These are phyloP conservation scores for Spizellomyces sp. DNA, from an alignment of 192 early-diverging fungal genomes.

Conservation along the genomic window DNA sequence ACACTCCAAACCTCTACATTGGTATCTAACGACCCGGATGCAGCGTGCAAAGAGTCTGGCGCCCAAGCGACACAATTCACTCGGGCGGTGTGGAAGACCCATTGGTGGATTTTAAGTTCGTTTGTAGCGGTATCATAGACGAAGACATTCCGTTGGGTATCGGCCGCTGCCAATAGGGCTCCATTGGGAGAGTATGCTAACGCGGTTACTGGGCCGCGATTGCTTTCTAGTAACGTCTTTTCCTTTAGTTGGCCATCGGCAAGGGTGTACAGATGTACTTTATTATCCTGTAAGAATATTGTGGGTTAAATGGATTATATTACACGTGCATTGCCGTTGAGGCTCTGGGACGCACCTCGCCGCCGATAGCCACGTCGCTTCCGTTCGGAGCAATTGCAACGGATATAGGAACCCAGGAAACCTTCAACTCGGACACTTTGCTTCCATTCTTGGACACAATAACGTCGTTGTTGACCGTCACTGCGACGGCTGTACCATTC, in stretches of 20 bases:
- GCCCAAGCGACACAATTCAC: slow-evolving; percentile 83
- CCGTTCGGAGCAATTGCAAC: slow-evolving; percentile 59
- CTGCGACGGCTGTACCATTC: slow-evolving; percentile 54
- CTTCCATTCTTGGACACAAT: slow-evolving; percentile 52
- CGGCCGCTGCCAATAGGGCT: slow-evolving; percentile 75
- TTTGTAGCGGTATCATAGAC: slow-evolving; percentile 66
- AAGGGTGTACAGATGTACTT: slow-evolving; percentile 67
- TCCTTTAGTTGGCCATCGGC: slow-evolving; percentile 39
- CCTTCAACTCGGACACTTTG: slow-evolving; percentile 36
- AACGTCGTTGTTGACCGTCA: slow-evolving; percentile 55
- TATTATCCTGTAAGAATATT: slow-evolving; percentile 50
- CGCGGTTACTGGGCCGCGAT: slow-evolving; percentile 74
- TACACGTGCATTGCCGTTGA: background rate
- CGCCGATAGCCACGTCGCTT: slow-evolving; percentile 62
- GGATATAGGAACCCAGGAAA: slow-evolving; percentile 52
- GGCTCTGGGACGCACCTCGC: slow-evolving; percentile 48
- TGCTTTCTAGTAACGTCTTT: slow-evolving; percentile 39
- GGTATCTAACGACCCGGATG: slow-evolving; percentile 83
- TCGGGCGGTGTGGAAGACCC: slow-evolving; percentile 90
- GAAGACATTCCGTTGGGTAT: slow-evolving; percentile 77
- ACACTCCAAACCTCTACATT: slow-evolving; percentile 89
- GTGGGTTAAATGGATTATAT: too few relatives aligned
- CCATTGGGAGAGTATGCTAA: slow-evolving; percentile 79
- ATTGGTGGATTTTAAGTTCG: slow-evolving; percentile 61
- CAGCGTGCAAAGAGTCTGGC: slow-evolving; percentile 70